Evolutionary conservation across 2,329 filamentous ascomycete species (phyloP).

Genomic region (Cryphonectria japonica): DNA sequence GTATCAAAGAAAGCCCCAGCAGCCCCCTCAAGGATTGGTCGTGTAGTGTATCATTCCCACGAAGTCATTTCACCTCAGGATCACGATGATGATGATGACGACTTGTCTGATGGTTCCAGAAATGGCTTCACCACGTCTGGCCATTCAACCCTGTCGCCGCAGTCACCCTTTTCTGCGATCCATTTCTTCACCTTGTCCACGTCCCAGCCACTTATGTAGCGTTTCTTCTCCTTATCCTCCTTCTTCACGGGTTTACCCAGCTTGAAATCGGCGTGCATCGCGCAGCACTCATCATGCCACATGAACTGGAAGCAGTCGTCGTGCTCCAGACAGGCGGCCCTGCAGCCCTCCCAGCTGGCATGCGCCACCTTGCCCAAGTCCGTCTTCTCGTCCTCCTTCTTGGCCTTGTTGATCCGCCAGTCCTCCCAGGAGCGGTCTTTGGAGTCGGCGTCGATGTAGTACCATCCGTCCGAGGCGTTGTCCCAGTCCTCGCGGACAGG

Average conservation of each 20-base stretch:
- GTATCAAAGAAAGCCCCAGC: not conserved
- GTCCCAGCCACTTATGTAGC: constrained; percentile 47
- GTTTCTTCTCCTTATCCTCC: constrained; percentile 36
- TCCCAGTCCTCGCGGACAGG: constrained; percentile 54
- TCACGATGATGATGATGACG: not conserved
- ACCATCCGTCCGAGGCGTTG: constrained; percentile 51
- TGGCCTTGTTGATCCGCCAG: constrained; percentile 39
- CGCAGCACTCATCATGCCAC: constrained; percentile 45
- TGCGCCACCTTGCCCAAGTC: constrained; percentile 47
- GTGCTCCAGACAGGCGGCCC: constrained; percentile 46
- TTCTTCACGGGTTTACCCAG: constrained; percentile 45
- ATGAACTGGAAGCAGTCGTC: constrained; percentile 47
- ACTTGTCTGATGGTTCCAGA: not conserved
- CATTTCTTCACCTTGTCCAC: constrained; percentile 46
- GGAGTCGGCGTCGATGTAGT: constrained; percentile 43
- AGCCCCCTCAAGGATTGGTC: not conserved
- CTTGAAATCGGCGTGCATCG: constrained; percentile 41
- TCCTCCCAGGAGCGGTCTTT: constrained; percentile 37
- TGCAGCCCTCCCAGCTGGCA: constrained; percentile 47
- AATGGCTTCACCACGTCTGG: constrained; percentile 30
- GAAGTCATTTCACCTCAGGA: too few species aligned
- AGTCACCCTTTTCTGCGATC: constrained; percentile 43
- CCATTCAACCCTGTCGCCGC: constrained; percentile 39
- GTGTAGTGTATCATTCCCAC: not conserved
- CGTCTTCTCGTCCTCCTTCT: constrained; percentile 39